phyloP scores from a whole-genome alignment of 2,329 filamentous ascomycete genomes.

The Parastagonospora avenae region DNA sequence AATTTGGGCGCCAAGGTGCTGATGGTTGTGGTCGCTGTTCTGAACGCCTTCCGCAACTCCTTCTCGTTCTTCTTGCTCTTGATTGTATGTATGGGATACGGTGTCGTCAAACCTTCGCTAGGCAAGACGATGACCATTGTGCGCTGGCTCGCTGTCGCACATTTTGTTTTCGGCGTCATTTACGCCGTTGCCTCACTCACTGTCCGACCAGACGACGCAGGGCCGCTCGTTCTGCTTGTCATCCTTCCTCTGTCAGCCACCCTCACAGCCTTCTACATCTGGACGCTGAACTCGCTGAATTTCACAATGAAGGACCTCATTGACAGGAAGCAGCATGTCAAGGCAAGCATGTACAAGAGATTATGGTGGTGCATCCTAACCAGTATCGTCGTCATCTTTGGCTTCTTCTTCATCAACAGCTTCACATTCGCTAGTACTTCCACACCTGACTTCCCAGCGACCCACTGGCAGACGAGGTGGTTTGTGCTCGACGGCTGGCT shows the following conservation, averaged over 20 bases:
- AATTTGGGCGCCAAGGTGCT: constrained; percentile 83
- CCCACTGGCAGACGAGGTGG: constrained; percentile 97
- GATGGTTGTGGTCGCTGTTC: constrained; percentile 86
- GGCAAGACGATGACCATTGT: constrained; percentile 95
- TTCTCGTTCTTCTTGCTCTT: constrained; percentile 98
- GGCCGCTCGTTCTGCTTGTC: constrained; percentile 88
- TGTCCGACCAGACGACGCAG: constrained; percentile 86
- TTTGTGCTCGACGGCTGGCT: constrained; percentile 97
- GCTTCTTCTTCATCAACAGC: constrained; percentile 98
- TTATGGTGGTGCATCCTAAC: constrained; percentile 97
- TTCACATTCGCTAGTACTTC: constrained; percentile 87
- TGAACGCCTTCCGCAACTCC: constrained; percentile 93
- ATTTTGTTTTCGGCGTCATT: constrained; percentile 93
- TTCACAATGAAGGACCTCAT: constrained; percentile 94
- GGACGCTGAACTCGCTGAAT: constrained; percentile 96
- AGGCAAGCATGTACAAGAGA: constrained; percentile 95
- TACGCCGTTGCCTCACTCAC: constrained; percentile 90
- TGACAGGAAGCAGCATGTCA: constrained; percentile 90
- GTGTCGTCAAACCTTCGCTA: constrained; percentile 91
- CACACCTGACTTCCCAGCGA: constrained; percentile 88
- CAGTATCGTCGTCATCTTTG: constrained; percentile 94
- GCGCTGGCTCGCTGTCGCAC: constrained; percentile 84
- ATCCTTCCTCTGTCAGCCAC: constrained; percentile 91
- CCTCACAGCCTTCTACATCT: constrained; percentile 95
- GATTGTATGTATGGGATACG: constrained; percentile 99